Conservation (phyloP, 208 protist species). For the Leishmania arabica region DNA sequence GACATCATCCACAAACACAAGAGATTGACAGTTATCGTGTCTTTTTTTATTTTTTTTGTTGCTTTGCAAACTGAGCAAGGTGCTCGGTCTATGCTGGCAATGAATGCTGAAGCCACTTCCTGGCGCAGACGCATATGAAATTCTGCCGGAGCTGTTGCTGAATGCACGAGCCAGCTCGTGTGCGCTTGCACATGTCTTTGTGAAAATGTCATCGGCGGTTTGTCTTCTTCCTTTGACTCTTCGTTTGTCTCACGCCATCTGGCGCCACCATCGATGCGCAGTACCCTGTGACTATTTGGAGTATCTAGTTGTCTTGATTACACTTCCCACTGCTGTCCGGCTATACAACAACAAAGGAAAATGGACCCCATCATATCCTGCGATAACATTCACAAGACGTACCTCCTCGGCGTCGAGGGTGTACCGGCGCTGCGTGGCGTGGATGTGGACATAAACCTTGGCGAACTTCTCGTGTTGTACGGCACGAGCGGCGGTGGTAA, state of each 20-base stretch:
- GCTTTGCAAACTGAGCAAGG: neutral
- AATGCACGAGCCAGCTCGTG: neutral
- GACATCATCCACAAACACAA: neutral
- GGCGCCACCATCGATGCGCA: neutral
- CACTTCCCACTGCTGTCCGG: neutral
- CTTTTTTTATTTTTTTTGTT: neutral
- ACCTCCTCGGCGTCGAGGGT: slow-evolving; percentile 95
- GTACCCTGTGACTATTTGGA: neutral
- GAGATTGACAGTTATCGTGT: neutral
- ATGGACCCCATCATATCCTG: slow-evolving; percentile 73
- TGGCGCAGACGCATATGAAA: neutral
- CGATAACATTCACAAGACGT: slow-evolving; percentile 98
- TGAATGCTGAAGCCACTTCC: neutral
- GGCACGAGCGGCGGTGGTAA: slow-evolving; percentile 97
- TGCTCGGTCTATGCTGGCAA: neutral
- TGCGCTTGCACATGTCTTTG: neutral
- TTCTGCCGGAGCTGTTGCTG: neutral
- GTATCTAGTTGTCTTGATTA: neutral
- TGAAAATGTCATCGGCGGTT: neutral
- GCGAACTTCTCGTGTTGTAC: slow-evolving; percentile 95
- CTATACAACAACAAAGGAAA: neutral
- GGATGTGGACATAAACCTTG: slow-evolving; percentile 82
- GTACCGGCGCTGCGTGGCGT: slow-evolving; percentile 95
- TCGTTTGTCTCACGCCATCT: neutral
- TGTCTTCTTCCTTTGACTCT: neutral